phyloP scores from a whole-genome alignment of 2,329 filamentous ascomycete species.

The Pseudogymnoascus sp. region DNA sequence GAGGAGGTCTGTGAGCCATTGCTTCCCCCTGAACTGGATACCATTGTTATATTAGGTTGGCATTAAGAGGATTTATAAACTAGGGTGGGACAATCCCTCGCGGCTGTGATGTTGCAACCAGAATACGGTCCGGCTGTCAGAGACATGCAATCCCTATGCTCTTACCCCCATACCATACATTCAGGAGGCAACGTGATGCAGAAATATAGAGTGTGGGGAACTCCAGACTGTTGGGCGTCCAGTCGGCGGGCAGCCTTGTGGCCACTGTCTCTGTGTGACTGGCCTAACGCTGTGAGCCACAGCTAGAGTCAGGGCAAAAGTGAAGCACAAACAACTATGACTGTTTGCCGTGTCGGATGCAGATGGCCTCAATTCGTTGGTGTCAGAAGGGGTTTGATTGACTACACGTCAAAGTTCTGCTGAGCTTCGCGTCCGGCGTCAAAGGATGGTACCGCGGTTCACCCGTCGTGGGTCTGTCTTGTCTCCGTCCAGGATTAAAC shows the following conservation, averaged over 20 bases:
- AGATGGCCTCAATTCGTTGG: background rate
- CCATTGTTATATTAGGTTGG: slow-evolving; percentile 10
- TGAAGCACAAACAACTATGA: background rate
- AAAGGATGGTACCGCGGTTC: slow-evolving; percentile 1
- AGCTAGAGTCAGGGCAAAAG: background rate
- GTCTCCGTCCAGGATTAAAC: background rate
- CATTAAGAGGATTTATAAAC: background rate
- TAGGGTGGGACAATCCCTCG: slow-evolving; percentile 2
- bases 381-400: background rate
- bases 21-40: slow-evolving; percentile 1
- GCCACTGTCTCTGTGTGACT: background rate
- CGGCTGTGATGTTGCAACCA: slow-evolving; percentile 4
- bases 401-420: background rate
- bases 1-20: background rate
- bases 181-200: background rate
- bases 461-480: background rate
- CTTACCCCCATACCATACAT: background rate
- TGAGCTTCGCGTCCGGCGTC: background rate
- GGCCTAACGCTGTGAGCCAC: background rate
- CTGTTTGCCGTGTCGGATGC: background rate
- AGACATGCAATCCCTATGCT: slow-evolving; percentile 3
- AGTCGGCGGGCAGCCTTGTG: background rate
- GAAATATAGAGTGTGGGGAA: background rate
- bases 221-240: background rate
- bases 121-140: background rate